Conservation (phyloP, 129 eudicot species). For the Erigeron canadensis region DNA sequence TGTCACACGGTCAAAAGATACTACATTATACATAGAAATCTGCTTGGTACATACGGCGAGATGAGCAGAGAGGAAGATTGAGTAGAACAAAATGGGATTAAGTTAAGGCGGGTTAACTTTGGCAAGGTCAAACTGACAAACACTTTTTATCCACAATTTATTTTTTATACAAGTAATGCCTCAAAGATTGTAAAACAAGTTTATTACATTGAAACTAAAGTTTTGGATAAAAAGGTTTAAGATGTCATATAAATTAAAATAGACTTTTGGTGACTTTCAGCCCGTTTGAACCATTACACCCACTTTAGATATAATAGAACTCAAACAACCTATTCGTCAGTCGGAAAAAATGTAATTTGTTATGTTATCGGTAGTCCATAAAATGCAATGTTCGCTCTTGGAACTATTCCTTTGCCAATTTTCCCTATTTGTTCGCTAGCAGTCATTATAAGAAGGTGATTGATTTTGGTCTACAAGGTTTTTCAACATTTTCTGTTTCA, state of each 20-base stretch:
- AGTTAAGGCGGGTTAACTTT: constrained; percentile 2
- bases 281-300: background rate
- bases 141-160: constrained; percentile 9
- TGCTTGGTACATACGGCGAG: constrained; percentile 5
- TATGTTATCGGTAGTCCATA: background rate
- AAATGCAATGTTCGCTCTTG: constrained; percentile 18
- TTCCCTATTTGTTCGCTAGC: constrained; percentile 15
- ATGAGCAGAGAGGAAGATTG: background rate
- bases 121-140: constrained; percentile 1
- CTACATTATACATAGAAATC: constrained; percentile 10
- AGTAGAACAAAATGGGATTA: background rate
- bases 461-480: constrained; percentile 14
- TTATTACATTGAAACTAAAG: background rate
- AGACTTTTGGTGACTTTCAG: too few relatives aligned
- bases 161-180: background rate
- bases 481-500: constrained; percentile 11
- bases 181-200: background rate
- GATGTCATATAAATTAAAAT: background rate
- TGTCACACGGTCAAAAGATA: constrained; percentile 26
- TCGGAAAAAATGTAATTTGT: constrained; percentile 7
- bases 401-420: constrained; percentile 5
- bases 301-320: too few relatives aligned
- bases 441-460: background rate
- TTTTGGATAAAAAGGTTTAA: background rate
- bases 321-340: background rate